These are phyloP conservation scores for Puccinia sorghi DNA, from an alignment of 1,284 basidiomycete genomes.

Conservation along the genomic window DNA sequence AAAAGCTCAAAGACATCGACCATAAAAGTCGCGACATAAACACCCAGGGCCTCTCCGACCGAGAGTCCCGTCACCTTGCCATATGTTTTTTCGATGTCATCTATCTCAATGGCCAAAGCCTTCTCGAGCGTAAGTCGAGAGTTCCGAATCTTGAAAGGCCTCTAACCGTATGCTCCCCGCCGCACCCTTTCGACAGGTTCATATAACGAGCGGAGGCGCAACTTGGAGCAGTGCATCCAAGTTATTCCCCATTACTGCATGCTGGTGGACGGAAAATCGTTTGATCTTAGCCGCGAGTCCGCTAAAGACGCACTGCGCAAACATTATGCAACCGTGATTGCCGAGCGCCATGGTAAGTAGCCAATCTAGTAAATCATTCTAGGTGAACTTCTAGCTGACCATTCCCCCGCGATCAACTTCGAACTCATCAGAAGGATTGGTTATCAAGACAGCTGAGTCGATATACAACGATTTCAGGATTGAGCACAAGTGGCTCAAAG, in stretches of 20 bases:
- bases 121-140: constrained; percentile 61
- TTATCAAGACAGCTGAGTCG: constrained; percentile 73
- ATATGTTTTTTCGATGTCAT: constrained; percentile 83
- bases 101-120: constrained; percentile 65
- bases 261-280: constrained; percentile 45
- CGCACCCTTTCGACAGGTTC: constrained; percentile 55
- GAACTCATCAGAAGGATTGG: constrained; percentile 64
- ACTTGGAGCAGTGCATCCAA: constrained; percentile 66
- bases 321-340: constrained; percentile 52
- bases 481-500: constrained; percentile 71
- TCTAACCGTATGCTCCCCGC: background rate
- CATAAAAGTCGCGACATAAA: constrained; percentile 60
- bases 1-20: background rate
- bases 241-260: constrained; percentile 64
- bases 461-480: constrained; percentile 66
- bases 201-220: constrained; percentile 66
- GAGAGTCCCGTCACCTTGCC: constrained; percentile 66
- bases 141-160: background rate
- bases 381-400: background rate
- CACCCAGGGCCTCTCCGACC: constrained; percentile 59
- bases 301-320: constrained; percentile 42
- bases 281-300: constrained; percentile 14
- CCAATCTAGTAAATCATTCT: background rate
- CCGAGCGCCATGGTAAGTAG: constrained; percentile 40
- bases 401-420: background rate